These are phyloP conservation scores for Aureoboletus auriporus DNA, from an alignment of 768 basidiomycete species.

Conservation along the genomic window DNA sequence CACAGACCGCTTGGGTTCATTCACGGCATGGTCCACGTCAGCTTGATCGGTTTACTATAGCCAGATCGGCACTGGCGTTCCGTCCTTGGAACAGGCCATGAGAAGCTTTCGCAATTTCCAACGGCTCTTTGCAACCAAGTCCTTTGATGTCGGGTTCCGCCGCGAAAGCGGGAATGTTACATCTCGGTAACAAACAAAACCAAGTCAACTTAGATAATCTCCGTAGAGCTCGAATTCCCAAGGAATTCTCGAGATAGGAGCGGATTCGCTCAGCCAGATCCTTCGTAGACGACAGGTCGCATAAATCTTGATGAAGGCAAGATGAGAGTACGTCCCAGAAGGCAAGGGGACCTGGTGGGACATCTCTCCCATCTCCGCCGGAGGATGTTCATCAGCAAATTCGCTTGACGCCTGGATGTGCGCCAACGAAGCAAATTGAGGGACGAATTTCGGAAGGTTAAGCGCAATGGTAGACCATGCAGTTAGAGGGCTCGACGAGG, in stretches of 20 bases:
- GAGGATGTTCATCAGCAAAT: conserved; percentile 16
- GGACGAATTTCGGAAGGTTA: conserved; percentile 55
- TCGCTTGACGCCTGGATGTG: conserved; percentile 24
- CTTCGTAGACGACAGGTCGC: conserved; percentile 73
- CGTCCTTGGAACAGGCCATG: conserved; percentile 9
- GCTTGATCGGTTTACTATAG: conserved; percentile 12
- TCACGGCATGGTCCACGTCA: conserved; percentile 19
- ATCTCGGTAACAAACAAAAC: conserved; percentile 13
- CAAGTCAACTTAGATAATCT: conserved; percentile 22
- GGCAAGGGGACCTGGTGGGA: conserved; percentile 35
- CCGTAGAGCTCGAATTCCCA: conserved; percentile 77
- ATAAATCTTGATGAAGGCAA: conserved; percentile 71
- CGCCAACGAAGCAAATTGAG: conserved; percentile 55
- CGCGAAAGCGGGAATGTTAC: conserved; percentile 15
- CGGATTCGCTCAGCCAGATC: conserved; percentile 68
- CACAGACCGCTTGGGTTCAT: background rate
- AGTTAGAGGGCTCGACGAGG: conserved; percentile 56
- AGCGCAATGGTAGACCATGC: conserved; percentile 65
- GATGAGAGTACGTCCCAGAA: conserved; percentile 55
- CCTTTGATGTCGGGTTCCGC: conserved; percentile 15
- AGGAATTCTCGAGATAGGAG: conserved; percentile 49
- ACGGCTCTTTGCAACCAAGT: conserved; percentile 16
- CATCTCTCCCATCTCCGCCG: conserved; percentile 18
- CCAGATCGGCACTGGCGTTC: conserved; percentile 22
- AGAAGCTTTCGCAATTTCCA: conserved; percentile 21